Evolutionary conservation across 1,284 basidiomycete genomes (phyloP).

Genomic region (Tausonia pullulans): DNA sequence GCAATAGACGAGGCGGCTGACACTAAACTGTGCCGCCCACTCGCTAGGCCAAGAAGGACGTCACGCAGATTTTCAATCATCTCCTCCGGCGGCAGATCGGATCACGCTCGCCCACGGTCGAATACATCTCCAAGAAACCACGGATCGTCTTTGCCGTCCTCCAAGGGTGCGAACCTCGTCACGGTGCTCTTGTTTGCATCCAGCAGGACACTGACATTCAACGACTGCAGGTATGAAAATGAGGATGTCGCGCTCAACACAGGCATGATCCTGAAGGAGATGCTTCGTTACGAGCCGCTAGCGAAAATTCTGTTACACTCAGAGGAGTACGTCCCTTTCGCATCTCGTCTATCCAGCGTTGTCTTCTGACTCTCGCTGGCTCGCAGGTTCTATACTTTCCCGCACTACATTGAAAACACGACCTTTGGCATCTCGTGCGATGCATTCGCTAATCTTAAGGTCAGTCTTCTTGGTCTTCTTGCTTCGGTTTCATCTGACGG

Average conservation of each 20-base stretch:
- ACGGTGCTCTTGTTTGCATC: too few species aligned
- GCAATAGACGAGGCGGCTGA: not conserved
- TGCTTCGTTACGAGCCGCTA: constrained; percentile 85
- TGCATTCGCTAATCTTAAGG: constrained; percentile 89
- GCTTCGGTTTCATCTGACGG: not conserved
- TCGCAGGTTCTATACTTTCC: constrained; percentile 85
- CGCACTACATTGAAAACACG: constrained; percentile 91
- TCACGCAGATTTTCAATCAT: constrained; percentile 92
- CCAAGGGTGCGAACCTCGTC: constrained; percentile 42
- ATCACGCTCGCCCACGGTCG: constrained; percentile 83
- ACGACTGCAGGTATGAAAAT: constrained; percentile 57
- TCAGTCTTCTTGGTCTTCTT: constrained; percentile 19
- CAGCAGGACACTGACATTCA: not conserved
- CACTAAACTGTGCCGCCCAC: too few species aligned
- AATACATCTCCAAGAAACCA: constrained; percentile 73
- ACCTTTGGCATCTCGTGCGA: constrained; percentile 98
- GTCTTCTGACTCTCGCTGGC: not conserved
- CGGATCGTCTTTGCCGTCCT: constrained; percentile 83
- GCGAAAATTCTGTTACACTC: constrained; percentile 85
- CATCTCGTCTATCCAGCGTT: not conserved
- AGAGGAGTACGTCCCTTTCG: constrained; percentile 59
- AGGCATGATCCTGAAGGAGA: constrained; percentile 95
- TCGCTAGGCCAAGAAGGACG: constrained; percentile 61
- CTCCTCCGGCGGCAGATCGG: constrained; percentile 93
- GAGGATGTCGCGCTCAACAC: constrained; percentile 94